phyloP scores from a whole-genome alignment of 371 early-diverging fungal species.

The Zychaea mexicana region DNA sequence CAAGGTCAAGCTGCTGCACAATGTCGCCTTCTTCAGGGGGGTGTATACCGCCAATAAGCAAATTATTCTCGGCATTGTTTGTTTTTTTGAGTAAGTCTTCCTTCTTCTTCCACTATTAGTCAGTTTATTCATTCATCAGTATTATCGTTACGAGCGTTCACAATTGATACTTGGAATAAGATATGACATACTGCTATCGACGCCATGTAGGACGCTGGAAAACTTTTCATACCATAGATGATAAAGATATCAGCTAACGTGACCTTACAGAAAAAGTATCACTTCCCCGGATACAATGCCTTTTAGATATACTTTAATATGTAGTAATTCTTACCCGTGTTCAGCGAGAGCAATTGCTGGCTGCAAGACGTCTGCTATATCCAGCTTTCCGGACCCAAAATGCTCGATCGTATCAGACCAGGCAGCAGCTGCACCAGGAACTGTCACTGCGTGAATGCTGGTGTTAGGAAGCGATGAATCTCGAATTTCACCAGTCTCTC shows the following conservation, averaged over 20 bases:
- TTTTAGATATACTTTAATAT: background rate
- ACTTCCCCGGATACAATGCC: too few relatives aligned
- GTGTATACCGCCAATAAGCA: constrained; percentile 57
- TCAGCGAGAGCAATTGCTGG: constrained; percentile 78
- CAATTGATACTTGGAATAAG: too few relatives aligned
- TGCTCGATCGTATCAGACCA: constrained; percentile 70
- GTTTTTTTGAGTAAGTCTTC: constrained; percentile 41
- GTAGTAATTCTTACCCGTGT: constrained; percentile 53
- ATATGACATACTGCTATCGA: constrained; percentile 25
- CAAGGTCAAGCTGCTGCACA: constrained; percentile 62
- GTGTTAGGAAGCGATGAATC: constrained; percentile 40
- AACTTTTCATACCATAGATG: too few relatives aligned
- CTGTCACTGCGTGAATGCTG: constrained; percentile 68
- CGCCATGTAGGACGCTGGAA: constrained; percentile 42
- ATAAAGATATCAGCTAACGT: too few relatives aligned
- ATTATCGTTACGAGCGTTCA: background rate
- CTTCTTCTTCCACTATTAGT: constrained; percentile 57
- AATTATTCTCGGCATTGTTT: constrained; percentile 50
- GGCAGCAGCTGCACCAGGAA: constrained; percentile 85
- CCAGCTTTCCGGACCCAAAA: constrained; percentile 76
- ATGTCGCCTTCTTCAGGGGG: constrained; percentile 73
- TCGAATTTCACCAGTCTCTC: constrained; percentile 23
- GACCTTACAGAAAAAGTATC: too few relatives aligned
- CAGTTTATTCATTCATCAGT: too few relatives aligned
- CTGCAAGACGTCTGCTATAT: constrained; percentile 57